These are phyloP conservation scores for Pseudoturritis turrita DNA, from an alignment of 345 rosid species.

Conservation along the genomic window DNA sequence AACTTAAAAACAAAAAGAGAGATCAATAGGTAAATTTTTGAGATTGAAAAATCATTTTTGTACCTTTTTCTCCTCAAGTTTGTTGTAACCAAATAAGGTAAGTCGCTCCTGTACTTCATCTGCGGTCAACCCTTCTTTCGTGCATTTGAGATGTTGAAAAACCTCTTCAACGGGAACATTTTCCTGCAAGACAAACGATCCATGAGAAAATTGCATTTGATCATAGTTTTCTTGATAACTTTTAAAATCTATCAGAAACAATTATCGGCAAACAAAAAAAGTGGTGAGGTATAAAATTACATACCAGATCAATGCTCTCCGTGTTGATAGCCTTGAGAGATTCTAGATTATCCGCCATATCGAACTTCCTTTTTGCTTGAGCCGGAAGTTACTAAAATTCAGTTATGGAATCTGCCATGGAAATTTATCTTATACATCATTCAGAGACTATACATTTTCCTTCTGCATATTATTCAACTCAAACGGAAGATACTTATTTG, in stretches of 20 bases:
- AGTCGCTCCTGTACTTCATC: constrained; percentile 39
- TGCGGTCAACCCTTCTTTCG: constrained; percentile 41
- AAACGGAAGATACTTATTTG: background rate
- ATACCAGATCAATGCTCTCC: constrained; percentile 76
- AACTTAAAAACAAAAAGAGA: background rate
- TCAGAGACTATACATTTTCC: background rate
- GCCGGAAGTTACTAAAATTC: constrained; percentile 16
- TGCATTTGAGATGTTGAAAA: constrained; percentile 44
- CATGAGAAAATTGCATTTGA: background rate
- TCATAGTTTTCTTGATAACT: background rate
- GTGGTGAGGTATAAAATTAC: background rate
- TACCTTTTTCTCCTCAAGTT: constrained; percentile 57
- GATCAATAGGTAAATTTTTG: background rate
- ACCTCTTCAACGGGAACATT: constrained; percentile 50
- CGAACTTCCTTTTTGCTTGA: constrained; percentile 27
- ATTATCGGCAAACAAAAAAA: background rate
- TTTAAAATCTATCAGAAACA: background rate
- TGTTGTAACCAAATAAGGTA: constrained; percentile 54
- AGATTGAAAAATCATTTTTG: background rate
- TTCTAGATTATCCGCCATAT: constrained; percentile 41
- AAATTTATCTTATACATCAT: background rate
- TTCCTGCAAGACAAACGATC: constrained; percentile 34
- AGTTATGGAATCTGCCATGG: constrained; percentile 16
- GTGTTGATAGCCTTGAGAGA: constrained; percentile 70
- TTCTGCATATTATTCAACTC: background rate